Percentiles rank a stretch among this genome's conserved stretches.
phyloP scores from a whole-genome alignment of 352 stramenopile species.

The Phytophthora palmivora region DNA sequence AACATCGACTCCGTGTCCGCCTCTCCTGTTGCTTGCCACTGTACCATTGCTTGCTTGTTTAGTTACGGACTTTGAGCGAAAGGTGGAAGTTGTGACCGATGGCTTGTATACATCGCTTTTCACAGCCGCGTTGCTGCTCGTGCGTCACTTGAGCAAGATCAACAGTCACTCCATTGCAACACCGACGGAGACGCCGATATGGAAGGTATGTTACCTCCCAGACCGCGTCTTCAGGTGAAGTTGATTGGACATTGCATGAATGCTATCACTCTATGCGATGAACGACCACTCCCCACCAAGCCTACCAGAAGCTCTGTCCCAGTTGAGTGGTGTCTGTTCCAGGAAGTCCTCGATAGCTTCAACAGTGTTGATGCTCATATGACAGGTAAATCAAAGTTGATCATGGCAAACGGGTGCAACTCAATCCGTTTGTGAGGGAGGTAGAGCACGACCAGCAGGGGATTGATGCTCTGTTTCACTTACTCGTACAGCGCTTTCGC shows the following conservation, averaged over 20 bases:
- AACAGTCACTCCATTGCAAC: neutral
- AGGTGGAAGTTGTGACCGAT: constrained; percentile 37
- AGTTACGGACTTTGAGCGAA: constrained; percentile 33
- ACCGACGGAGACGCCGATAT: constrained; percentile 26
- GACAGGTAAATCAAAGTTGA: constrained; percentile 36
- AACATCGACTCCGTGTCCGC: constrained; percentile 14
- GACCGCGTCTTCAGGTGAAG: constrained; percentile 53
- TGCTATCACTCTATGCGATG: constrained; percentile 52
- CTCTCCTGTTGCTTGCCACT: constrained; percentile 2
- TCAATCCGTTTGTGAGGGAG: constrained; percentile 52
- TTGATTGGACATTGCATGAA: constrained; percentile 63
- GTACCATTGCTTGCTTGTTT: constrained; percentile 43
- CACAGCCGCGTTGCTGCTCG: constrained; percentile 56
- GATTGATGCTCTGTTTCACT: constrained; percentile 56
- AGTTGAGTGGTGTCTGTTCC: constrained; percentile 74
- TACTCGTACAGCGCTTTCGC: constrained; percentile 61
- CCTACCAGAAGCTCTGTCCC: constrained; percentile 46
- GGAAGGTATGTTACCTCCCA: constrained; percentile 18
- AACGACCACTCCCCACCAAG: constrained; percentile 11
- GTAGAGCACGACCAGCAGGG: constrained; percentile 64
- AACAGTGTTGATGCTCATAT: constrained; percentile 4
- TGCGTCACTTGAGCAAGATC: constrained; percentile 55
- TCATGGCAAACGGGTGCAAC: constrained; percentile 45
- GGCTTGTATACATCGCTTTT: constrained; percentile 52
- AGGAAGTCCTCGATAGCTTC: constrained; percentile 65